These are phyloP conservation scores for Mortierella sp. DNA, from an alignment of 371 early-diverging fungal species.

Conservation along the genomic window DNA sequence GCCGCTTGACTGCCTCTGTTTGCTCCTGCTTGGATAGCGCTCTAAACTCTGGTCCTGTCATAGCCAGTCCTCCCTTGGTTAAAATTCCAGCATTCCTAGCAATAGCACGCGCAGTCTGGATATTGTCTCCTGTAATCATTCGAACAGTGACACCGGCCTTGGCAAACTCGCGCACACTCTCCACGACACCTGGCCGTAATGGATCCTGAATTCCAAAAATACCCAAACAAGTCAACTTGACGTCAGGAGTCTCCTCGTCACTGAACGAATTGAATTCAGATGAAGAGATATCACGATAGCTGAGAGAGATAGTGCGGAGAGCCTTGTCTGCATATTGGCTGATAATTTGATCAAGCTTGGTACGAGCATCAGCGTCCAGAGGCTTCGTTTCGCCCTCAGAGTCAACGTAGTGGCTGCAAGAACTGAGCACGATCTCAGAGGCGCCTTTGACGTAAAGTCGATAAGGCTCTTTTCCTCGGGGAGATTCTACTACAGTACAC, in stretches of 20 bases:
- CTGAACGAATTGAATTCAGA: conserved; percentile 59
- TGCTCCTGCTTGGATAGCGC: conserved; percentile 81
- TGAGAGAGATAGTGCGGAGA: conserved; percentile 90
- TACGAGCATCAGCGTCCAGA: conserved; percentile 63
- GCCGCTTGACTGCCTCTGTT: conserved; percentile 81
- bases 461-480: conserved; percentile 59
- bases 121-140: conserved; percentile 98
- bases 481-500: conserved; percentile 71
- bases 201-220: conserved; percentile 96
- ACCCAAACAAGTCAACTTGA: conserved; percentile 79
- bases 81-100: conserved; percentile 91
- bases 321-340: conserved; percentile 83
- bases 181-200: conserved; percentile 88
- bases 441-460: conserved; percentile 86
- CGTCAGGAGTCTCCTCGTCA: conserved; percentile 69
- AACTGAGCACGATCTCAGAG: conserved; percentile 82
- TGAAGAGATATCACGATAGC: conserved; percentile 75
- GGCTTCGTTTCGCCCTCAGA: conserved; percentile 64
- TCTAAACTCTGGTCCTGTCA: conserved; percentile 93
- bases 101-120: conserved; percentile 91
- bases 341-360: conserved; percentile 71
- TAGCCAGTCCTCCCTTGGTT: conserved; percentile 83
- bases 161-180: conserved; percentile 84
- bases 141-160: conserved; percentile 94
- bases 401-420: conserved; percentile 73